Percentiles rank a stretch among this genome's conserved stretches.
Evolutionary conservation across 2,329 filamentous ascomycete genomes (phyloP).

Genomic region (Colletotrichum sp.): DNA sequence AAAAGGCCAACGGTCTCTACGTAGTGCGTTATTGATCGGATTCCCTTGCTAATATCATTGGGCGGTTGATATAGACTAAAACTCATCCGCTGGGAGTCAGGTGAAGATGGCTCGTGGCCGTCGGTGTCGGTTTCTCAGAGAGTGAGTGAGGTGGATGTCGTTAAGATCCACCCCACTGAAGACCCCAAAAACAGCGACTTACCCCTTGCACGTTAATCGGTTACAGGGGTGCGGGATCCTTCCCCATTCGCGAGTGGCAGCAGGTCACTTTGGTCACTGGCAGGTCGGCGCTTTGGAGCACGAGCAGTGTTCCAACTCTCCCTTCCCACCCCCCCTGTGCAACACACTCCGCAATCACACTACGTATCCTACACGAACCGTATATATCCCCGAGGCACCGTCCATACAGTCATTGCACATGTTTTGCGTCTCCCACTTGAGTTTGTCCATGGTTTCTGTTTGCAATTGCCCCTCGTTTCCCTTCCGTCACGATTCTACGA

Average conservation of each 20-base stretch:
- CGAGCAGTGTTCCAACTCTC: constrained; percentile 3
- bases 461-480: neutral
- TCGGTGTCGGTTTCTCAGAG: neutral
- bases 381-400: constrained; percentile 17
- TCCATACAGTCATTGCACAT: neutral
- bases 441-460: neutral
- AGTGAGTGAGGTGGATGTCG: neutral
- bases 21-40: neutral
- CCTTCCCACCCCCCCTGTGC: constrained; percentile 10
- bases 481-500: neutral
- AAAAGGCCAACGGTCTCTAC: neutral
- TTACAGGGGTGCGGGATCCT: constrained; percentile 16
- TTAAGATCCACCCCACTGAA: constrained; percentile 9
- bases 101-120: neutral
- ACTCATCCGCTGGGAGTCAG: neutral
- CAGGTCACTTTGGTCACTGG: neutral
- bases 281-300: constrained; percentile 7
- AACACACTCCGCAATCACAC: constrained; percentile 14
- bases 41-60: neutral
- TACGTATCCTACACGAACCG: constrained; percentile 13
- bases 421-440: neutral
- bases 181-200: neutral
- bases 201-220: constrained; percentile 19
- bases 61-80: neutral
- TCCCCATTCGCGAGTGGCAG: constrained; percentile 11